phyloP scores from a whole-genome alignment of 345 rosid genomes.

The Cardamine chenopodiifolia region DNA sequence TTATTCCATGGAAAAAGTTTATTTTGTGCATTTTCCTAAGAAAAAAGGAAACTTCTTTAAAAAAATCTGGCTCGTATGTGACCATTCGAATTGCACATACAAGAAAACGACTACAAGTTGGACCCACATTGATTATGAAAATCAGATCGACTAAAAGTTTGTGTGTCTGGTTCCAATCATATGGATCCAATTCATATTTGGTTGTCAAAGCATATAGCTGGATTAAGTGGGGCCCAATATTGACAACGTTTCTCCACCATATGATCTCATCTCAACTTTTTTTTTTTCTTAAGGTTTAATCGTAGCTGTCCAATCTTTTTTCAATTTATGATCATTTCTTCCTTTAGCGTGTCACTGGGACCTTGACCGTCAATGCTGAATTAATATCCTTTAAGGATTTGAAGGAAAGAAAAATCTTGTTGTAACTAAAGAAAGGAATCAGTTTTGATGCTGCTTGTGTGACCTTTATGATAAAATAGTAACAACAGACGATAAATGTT shows the following conservation, averaged over 20 bases:
- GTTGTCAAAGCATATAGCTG: constrained; percentile 43
- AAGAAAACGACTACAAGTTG: constrained; percentile 3
- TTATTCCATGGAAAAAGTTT: neutral
- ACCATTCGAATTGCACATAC: neutral
- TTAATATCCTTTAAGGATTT: constrained; percentile 27
- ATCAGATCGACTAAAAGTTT: constrained; percentile 30
- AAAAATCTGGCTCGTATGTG: neutral
- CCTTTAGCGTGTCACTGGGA: constrained; percentile 27
- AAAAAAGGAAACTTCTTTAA: neutral
- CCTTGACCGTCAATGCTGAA: constrained; percentile 20
- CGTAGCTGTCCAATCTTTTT: neutral
- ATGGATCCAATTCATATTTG: constrained; percentile 55
- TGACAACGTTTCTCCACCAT: constrained; percentile 31
- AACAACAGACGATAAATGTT: neutral
- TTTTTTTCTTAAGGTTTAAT: neutral
- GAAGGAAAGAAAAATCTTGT: constrained; percentile 21
- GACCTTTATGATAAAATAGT: neutral
- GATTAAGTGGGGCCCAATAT: constrained; percentile 32
- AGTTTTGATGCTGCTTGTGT: constrained; percentile 1
- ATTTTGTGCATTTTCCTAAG: neutral
- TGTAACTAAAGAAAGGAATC: constrained; percentile 10
- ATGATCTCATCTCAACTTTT: constrained; percentile 21
- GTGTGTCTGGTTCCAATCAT: constrained; percentile 67
- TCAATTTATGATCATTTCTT: constrained; percentile 18
- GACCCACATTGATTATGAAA: constrained; percentile 36